Evolutionary conservation across 1,139 yeast genomes (phyloP).

Genomic region (Yarrowia galli): DNA sequence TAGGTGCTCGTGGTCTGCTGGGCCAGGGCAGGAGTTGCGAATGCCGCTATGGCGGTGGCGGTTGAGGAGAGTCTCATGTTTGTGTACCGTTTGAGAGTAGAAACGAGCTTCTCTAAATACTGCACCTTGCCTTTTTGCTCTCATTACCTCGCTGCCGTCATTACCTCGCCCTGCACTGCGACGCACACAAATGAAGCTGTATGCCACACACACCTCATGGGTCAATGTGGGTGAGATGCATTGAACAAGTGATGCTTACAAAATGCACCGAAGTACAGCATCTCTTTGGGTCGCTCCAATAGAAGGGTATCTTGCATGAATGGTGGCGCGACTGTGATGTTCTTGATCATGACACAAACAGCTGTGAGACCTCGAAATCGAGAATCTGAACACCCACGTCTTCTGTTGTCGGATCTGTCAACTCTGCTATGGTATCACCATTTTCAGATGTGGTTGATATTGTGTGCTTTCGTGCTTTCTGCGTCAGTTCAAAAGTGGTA

Average conservation of each 20-base stretch:
- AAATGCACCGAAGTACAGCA: no score
- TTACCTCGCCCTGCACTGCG: background rate
- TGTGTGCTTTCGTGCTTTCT: background rate
- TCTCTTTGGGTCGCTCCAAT: no score
- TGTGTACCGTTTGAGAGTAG: background rate
- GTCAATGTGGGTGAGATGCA: background rate
- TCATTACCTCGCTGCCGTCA: slow-evolving; percentile 3
- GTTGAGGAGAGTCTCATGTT: slow-evolving; percentile 12
- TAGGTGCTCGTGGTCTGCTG: slow-evolving; percentile 2
- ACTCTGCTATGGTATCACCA: background rate
- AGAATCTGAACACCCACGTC: no score
- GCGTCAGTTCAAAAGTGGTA: background rate
- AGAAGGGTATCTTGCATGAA: no score
- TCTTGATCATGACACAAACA: background rate
- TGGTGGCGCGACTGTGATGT: background rate
- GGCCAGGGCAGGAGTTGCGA: slow-evolving; percentile 8
- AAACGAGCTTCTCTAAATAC: background rate
- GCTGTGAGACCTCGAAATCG: no score
- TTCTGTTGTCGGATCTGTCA: no score
- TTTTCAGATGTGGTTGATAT: no score
- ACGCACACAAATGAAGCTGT: background rate
- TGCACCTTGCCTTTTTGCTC: background rate
- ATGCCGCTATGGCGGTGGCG: slow-evolving; percentile 6
- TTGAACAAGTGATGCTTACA: background rate
- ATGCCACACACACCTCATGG: slow-evolving; percentile 3